phyloP scores from a whole-genome alignment of 2,329 filamentous ascomycete species.

The Aureobasidium sp. region DNA sequence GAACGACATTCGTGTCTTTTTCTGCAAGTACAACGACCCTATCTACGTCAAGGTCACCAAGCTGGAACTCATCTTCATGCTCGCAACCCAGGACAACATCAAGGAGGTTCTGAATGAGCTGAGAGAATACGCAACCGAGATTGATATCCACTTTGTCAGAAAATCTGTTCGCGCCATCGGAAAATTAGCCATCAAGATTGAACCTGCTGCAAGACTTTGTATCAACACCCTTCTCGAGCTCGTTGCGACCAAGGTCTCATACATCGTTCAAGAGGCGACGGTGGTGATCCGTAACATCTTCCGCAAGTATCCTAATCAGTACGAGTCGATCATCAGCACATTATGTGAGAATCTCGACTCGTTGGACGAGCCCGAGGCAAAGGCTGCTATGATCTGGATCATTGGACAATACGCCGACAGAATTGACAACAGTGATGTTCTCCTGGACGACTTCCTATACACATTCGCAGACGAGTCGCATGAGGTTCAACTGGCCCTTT shows the following conservation, averaged over 20 bases:
- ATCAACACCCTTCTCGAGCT: conserved; percentile 89
- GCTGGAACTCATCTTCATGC: conserved; percentile 97
- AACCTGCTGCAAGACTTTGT: conserved; percentile 80
- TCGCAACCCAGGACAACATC: conserved; percentile 92
- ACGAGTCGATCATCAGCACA: conserved; percentile 93
- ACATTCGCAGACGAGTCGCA: conserved; percentile 90
- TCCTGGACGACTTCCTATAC: conserved; percentile 91
- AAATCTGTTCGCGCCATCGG: conserved; percentile 97
- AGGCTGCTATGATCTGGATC: conserved; percentile 98
- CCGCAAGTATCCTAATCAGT: conserved; percentile 97
- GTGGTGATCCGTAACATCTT: conserved; percentile 99
- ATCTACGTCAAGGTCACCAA: conserved; percentile 99
- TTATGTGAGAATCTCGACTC: conserved; percentile 95
- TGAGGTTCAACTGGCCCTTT: conserved; percentile 86
- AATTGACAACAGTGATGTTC: conserved; percentile 90
- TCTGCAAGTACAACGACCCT: conserved; percentile 99
- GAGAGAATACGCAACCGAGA: conserved; percentile 88
- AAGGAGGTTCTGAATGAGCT: conserved; percentile 89
- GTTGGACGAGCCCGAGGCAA: conserved; percentile 92
- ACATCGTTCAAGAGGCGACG: conserved; percentile 97
- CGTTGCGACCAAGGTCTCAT: conserved; percentile 95
- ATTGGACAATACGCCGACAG: conserved; percentile 96
- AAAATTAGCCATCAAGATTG: conserved; percentile 97
- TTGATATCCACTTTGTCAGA: conserved; percentile 96
- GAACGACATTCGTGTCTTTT: conserved; percentile 97